A percentile compares a stretch with the other conserved stretches of the same genome.
These are phyloP conservation scores for Geranium incanum DNA, from an alignment of 441 rosid species.

Conservation along the genomic window DNA sequence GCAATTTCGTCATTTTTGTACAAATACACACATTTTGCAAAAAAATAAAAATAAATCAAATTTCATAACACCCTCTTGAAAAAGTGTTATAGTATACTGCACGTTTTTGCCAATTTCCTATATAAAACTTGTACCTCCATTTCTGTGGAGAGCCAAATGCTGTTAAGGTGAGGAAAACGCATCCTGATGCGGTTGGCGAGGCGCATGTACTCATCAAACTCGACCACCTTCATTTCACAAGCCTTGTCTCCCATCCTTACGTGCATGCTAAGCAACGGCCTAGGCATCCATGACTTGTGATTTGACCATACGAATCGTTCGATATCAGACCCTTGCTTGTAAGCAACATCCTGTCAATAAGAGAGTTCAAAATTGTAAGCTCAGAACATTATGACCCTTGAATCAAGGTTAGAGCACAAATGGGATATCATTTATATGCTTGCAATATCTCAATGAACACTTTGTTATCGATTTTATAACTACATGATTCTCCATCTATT, in stretches of 20 bases:
- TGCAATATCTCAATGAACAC: neutral
- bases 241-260: slow-evolving; percentile 99
- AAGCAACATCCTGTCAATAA: slow-evolving; percentile 26
- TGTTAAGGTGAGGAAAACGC: slow-evolving; percentile 59
- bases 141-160: slow-evolving; percentile 86
- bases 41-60: too few species aligned
- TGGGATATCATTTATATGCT: neutral
- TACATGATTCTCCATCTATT: too few species aligned
- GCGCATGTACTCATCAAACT: slow-evolving; percentile 58
- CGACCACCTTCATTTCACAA: slow-evolving; percentile 75
- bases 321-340: slow-evolving; percentile 38
- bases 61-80: too few species aligned
- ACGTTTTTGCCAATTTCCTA: too few species aligned
- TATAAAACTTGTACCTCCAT: slow-evolving; percentile 48
- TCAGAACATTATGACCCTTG: neutral
- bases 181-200: slow-evolving; percentile 54
- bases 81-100: too few species aligned
- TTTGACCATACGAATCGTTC: slow-evolving; percentile 72
- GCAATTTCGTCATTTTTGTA: too few species aligned
- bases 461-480: too few species aligned
- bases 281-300: slow-evolving; percentile 79
- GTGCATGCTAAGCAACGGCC: slow-evolving; percentile 85
- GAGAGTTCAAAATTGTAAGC: neutral
- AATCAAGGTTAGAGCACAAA: neutral
- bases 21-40: too few species aligned